Evolutionary conservation across 169 alveolate species (phyloP).

Genomic region (Plasmodium knowlesi): DNA sequence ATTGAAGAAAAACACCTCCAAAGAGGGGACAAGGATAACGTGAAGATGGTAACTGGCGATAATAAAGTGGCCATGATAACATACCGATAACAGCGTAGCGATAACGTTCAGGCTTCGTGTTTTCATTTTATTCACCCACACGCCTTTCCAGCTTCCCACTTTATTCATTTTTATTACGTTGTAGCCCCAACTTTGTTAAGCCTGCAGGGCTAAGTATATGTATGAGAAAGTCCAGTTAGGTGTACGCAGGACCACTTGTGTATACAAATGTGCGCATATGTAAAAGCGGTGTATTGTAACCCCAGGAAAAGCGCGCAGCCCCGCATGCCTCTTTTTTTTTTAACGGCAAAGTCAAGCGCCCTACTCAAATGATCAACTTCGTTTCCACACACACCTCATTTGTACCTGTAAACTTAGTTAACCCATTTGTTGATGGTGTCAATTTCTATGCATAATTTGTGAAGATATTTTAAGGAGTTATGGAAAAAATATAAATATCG

Average conservation of each 20-base stretch:
- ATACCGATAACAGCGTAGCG: neutral
- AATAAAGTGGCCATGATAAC: neutral
- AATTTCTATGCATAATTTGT: neutral
- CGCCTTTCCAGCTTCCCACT: neutral
- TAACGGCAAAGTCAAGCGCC: neutral
- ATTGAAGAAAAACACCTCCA: neutral
- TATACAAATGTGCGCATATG: neutral
- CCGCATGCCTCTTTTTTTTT: neutral
- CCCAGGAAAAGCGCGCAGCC: neutral
- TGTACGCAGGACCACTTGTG: neutral
- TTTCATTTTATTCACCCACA: neutral
- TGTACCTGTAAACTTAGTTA: neutral
- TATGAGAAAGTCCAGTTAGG: neutral
- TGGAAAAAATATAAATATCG: neutral
- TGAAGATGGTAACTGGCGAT: neutral
- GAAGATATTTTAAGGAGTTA: neutral
- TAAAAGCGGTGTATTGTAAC: neutral
- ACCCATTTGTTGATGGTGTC: neutral
- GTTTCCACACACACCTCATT: neutral
- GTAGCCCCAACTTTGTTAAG: neutral
- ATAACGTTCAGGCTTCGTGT: neutral
- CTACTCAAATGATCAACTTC: neutral
- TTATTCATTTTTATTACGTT: neutral
- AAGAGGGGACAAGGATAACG: neutral
- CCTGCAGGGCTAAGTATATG: neutral